A percentile compares a stretch with the other conserved stretches of the same genome.
Evolutionary conservation across 768 basidiomycete genomes (phyloP).

Genomic region (Clitopilus passeckerianus): DNA sequence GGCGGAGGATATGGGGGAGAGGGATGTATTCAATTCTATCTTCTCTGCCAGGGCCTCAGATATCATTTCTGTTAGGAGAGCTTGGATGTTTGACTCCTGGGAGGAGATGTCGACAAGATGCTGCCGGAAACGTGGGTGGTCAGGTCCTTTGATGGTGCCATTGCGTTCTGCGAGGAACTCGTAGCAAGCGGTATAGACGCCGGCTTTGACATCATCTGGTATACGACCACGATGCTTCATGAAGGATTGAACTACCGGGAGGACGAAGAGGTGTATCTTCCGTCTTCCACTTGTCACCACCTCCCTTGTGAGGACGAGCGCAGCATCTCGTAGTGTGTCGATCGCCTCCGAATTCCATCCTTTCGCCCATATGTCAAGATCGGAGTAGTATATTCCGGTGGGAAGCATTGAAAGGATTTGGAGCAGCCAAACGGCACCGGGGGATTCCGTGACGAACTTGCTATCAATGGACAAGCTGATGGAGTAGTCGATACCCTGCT

Average conservation of each 20-base stretch:
- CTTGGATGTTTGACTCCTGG: constrained; percentile 12
- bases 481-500: constrained; percentile 6
- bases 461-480: constrained; percentile 7
- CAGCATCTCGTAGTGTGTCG: not conserved
- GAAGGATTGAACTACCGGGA: constrained; percentile 15
- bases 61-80: not conserved
- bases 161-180: constrained; percentile 9
- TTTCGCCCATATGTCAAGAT: constrained; percentile 3
- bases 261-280: constrained; percentile 9
- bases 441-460: constrained; percentile 3
- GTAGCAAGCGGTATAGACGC: constrained; percentile 11
- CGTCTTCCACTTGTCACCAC: constrained; percentile 4
- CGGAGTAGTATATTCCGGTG: constrained; percentile 11
- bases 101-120: not conserved
- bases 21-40: not conserved
- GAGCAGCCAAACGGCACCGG: constrained; percentile 6
- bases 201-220: not conserved
- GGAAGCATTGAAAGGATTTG: constrained; percentile 19
- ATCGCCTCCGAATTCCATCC: constrained; percentile 7
- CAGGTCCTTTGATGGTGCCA: constrained; percentile 2
- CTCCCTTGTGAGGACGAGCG: constrained; percentile 3
- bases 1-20: not conserved
- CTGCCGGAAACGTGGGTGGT: constrained; percentile 4
- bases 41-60: not conserved
- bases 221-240: constrained; percentile 9